Evolutionary conservation across 2,329 filamentous ascomycete species (phyloP).

Genomic region (Trichoderma koningiopsis): DNA sequence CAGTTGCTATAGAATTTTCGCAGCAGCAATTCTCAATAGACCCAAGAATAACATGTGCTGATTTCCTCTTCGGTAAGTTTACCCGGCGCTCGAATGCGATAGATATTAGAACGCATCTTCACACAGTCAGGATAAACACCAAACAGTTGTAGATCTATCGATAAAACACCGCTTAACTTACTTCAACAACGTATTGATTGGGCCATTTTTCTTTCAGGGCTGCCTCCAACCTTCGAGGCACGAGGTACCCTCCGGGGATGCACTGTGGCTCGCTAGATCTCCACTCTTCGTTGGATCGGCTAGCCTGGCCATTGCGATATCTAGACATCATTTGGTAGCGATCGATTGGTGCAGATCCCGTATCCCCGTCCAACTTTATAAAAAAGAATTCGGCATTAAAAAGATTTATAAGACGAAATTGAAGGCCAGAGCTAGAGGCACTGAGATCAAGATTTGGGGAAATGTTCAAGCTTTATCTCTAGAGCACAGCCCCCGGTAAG

Average conservation of each 20-base stretch:
- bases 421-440: too few species aligned
- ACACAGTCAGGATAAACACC: background rate
- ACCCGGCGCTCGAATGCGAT: background rate
- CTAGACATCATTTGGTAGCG: background rate
- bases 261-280: background rate
- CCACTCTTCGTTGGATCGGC: background rate
- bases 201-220: background rate
- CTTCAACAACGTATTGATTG: slow-evolving; percentile 1
- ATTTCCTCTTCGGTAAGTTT: background rate
- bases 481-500: too few species aligned
- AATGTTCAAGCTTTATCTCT: too few species aligned
- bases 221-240: background rate
- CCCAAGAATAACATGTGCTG: background rate
- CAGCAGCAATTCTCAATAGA: background rate
- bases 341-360: too few species aligned
- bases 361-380: too few species aligned
- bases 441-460: too few species aligned
- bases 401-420: too few species aligned
- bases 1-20: background rate
- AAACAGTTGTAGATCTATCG: background rate
- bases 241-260: background rate
- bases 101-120: slow-evolving; percentile 8
- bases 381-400: too few species aligned
- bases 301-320: background rate
- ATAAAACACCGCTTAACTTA: background rate